Evolutionary conservation across 495 filamentous ascomycete genomes (phyloP), one percentile per base, ranked within the genome.

Genomic region (Talaromyces borbonicus): DNA sequence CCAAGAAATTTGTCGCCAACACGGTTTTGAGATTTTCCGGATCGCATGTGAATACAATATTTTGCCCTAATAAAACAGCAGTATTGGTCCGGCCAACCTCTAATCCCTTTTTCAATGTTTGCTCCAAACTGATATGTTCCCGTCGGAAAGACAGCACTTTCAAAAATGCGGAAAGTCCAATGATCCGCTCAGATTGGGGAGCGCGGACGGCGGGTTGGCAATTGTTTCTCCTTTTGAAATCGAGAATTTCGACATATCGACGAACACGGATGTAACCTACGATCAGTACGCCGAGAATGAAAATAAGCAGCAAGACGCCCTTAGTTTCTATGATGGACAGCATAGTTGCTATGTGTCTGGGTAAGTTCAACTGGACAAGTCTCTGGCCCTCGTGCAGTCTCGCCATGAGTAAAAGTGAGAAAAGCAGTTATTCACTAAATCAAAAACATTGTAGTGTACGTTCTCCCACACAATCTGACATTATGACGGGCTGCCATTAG

Each of bases 11-110:
- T 5, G 69, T 70, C 2, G 77, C 71, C 1, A 87, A 67, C 1
- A 87, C 65, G 1, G 72, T 57, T 49, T 84, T 77, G 33, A 84
- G 61, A 45, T 84, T 85, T 54, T 72, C 71, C 0, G 80, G 78
- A 49, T 85, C 82, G 4, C 60, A 60, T 1, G 79, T 83, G 26
- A 26, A 16, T 18, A 32, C 52, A 4, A 50, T 54, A 49, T 38
- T 24, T 9, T 45, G 23, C 8, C 55, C 56, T n/a, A 58, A 42
- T 15, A 58, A 26, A 14, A 32, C 30, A 32, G 30, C 30, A 32
- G 30, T 32, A n/a, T 32, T 32, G 4, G 30, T 32, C 30, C 30
- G 30, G 9, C 30, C 30, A 1, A 32, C 15, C 30, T 32, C 30
- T 32, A 32, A 32, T n/a, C 30, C 30, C 9, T 32, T 32, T n/a